Evolutionary conservation across 306 rosid genomes (phyloP).

Genomic region (Gleditsia sinensis): DNA sequence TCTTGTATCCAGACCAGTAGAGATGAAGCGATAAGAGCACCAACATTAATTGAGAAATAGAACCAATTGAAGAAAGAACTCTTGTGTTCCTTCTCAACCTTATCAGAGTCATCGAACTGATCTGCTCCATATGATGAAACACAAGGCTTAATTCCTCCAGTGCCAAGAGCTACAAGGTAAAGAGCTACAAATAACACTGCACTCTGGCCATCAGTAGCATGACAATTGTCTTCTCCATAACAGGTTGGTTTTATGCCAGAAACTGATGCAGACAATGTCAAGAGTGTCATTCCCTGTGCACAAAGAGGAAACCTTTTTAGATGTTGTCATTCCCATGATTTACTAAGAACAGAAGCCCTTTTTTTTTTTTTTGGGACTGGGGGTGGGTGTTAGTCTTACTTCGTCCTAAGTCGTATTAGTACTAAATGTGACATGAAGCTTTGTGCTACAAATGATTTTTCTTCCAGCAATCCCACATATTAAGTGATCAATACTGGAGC

Average conservation of each 20-base stretch:
- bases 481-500: not conserved
- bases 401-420: not conserved
- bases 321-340: not conserved
- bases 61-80: slow-evolving; percentile 80
- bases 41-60: slow-evolving; percentile 64
- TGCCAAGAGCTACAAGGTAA: slow-evolving; percentile 66
- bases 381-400: not conserved
- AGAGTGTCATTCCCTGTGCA: slow-evolving; percentile 70
- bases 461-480: not conserved
- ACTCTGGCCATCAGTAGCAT: slow-evolving; percentile 48
- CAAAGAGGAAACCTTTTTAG: not conserved
- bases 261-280: slow-evolving; percentile 70
- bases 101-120: slow-evolving; percentile 70
- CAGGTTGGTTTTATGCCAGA: slow-evolving; percentile 62
- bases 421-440: not conserved
- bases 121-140: slow-evolving; percentile 77
- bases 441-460: not conserved
- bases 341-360: not conserved
- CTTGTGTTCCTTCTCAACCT: slow-evolving; percentile 59
- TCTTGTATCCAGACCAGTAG: slow-evolving; percentile 64
- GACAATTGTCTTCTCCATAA: slow-evolving; percentile 41
- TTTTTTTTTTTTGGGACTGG: not conserved
- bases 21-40: slow-evolving; percentile 66
- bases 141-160: slow-evolving; percentile 80
- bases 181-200: slow-evolving; percentile 55